Evolutionary conservation across 257 asterid genomes (phyloP), one percentile per base, ranked within the genome.

Genomic region (Solanum virginianum): DNA sequence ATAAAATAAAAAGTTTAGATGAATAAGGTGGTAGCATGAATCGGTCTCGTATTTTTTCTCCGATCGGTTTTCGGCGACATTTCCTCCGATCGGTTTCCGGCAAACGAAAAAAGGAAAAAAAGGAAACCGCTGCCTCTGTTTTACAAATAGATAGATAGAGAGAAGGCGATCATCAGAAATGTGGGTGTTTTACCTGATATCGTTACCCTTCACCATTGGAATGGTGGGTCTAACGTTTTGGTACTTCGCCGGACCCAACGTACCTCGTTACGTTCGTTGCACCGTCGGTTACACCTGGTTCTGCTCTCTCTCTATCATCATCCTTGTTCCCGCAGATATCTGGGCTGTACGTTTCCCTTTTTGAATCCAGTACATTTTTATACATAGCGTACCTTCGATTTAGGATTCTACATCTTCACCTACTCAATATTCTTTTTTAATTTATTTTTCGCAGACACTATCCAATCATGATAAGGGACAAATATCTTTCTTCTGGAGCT

Each of bases 271-370:
- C 88, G 95, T 93, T 80, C 90, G 89, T 17, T 12, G 87, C 87
- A 89, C 94, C 88, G 97, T 94, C 57, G 95, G 93, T 29, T 94
- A 94, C 91, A 84, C 98, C 89, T 94, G 98, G 97, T 94, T 94
- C 87, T 94, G 93, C 82, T 92, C 97, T 77, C 88, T 94, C 88
- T 92, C 93, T 85, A 90, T 93, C 83, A 91, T 94, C 88, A 89
- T 89, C 85, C 95, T 93, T 65, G 98, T 94, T 77, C 98, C 98
- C 20, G 95, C 94, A 24, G 98, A 94, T 85, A 93, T 94, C 86
- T 94, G 98, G 98, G 87, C 93, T 68, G 98, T 94, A 94, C 86
- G 92, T 86, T 60, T n/a, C 32, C 68, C 68, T n/a, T 60, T 60
- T 60, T 60, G 32, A 10, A n/a, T 29, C 32, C 68, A 60, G 22